A percentile compares a stretch with the other conserved stretches of the same genome.
Evolutionary conservation across 1,139 yeast genomes (phyloP).

Genomic region (Hyphopichia khmerensis): DNA sequence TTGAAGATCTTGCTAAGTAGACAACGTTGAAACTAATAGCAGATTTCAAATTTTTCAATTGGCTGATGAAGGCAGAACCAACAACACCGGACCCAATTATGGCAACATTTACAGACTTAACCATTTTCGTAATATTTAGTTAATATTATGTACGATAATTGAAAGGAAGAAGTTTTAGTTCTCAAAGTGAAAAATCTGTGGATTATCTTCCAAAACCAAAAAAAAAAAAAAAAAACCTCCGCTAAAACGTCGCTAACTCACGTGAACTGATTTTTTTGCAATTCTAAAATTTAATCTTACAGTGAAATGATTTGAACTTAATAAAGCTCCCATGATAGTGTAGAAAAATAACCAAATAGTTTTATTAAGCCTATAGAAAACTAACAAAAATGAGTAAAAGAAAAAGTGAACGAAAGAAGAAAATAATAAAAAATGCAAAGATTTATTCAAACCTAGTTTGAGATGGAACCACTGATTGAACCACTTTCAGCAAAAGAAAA

Average conservation of each 20-base stretch:
- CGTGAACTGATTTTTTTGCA: not conserved
- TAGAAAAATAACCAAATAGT: no score
- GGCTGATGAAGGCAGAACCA: slow-evolving; percentile 75
- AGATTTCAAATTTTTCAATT: slow-evolving; percentile 64
- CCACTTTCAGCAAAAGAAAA: not conserved
- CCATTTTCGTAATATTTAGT: no score
- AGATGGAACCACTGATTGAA: slow-evolving; percentile 1
- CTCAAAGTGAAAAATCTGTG: not conserved
- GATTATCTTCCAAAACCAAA: not conserved
- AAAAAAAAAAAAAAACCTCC: not conserved
- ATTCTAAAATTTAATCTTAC: not conserved
- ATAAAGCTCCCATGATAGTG: no score
- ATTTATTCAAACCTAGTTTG: not conserved
- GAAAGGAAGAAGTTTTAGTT: not conserved
- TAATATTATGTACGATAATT: no score
- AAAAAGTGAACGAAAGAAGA: not conserved
- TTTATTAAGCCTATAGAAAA: no score
- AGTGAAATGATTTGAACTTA: no score
- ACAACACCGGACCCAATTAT: slow-evolving; percentile 93
- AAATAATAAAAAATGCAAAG: not conserved
- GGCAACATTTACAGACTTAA: slow-evolving; percentile 70
- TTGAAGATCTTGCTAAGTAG: slow-evolving; percentile 69
- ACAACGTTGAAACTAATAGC: slow-evolving; percentile 71
- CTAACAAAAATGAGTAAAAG: not conserved
- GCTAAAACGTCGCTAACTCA: not conserved